phyloP scores from a whole-genome alignment of 495 filamentous ascomycete species.

The Aspergillus campestris region DNA sequence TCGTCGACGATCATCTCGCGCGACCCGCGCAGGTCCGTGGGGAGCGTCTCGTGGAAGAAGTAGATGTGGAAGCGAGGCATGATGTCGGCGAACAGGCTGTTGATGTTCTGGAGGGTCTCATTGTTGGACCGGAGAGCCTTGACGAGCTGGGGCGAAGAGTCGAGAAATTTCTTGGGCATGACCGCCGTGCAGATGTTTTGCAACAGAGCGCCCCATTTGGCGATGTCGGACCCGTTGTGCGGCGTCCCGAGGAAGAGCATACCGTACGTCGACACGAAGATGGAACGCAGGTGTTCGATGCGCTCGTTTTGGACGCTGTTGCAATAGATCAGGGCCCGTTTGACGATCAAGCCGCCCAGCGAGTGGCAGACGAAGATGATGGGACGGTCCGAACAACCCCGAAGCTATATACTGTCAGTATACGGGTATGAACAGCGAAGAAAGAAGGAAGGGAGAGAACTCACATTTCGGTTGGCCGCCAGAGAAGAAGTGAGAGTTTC shows the following conservation, averaged over 20 bases:
- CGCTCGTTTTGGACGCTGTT: slow-evolving; percentile 54
- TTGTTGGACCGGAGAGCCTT: slow-evolving; percentile 67
- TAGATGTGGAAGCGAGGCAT: slow-evolving; percentile 64
- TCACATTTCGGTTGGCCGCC: slow-evolving; percentile 49
- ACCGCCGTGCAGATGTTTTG: slow-evolving; percentile 65
- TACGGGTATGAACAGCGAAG: slow-evolving; percentile 24
- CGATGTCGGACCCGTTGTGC: slow-evolving; percentile 68
- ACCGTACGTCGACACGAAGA: slow-evolving; percentile 77
- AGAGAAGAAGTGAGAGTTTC: slow-evolving; percentile 63
- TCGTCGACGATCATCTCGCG: slow-evolving; percentile 63
- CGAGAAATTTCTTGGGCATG: slow-evolving; percentile 61
- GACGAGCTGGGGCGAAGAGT: slow-evolving; percentile 61
- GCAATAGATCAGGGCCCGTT: slow-evolving; percentile 60
- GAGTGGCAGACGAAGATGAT: slow-evolving; percentile 85
- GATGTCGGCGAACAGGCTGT: slow-evolving; percentile 64
- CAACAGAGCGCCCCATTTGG: slow-evolving; percentile 66
- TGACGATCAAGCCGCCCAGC: slow-evolving; percentile 73
- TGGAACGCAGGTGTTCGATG: slow-evolving; percentile 64
- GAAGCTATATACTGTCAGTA: slow-evolving; percentile 32
- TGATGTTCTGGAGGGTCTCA: slow-evolving; percentile 75
- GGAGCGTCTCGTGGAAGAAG: slow-evolving; percentile 63
- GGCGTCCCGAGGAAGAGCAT: slow-evolving; percentile 86
- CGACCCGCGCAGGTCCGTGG: slow-evolving; percentile 55
- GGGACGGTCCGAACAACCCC: slow-evolving; percentile 49
- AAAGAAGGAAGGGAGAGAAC: slow-evolving; percentile 6